These are phyloP conservation scores for Coffea humblotiana DNA, from an alignment of 305 asterid genomes.

Conservation along the genomic window DNA sequence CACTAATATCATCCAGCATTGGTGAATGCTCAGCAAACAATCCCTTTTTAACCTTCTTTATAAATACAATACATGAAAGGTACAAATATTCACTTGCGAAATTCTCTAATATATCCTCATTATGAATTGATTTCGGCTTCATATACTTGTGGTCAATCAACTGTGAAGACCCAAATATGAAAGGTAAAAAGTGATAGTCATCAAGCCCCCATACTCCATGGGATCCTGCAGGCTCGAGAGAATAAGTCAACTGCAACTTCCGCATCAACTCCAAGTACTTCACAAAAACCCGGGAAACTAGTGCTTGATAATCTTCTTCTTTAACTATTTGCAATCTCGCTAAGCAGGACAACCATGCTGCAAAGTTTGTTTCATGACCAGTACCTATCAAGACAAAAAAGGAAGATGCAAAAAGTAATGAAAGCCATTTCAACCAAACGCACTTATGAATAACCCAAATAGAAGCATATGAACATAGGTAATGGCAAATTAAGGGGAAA, in stretches of 20 bases:
- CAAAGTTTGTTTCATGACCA: slow-evolving; percentile 89
- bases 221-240: slow-evolving; percentile 90
- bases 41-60: slow-evolving; percentile 90
- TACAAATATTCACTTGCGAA: slow-evolving; percentile 74
- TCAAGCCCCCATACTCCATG: slow-evolving; percentile 98
- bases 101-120: slow-evolving; percentile 80
- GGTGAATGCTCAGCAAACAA: slow-evolving; percentile 92
- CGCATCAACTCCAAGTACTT: slow-evolving; percentile 87
- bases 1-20: slow-evolving; percentile 91
- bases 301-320: slow-evolving; percentile 82
- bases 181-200: slow-evolving; percentile 88
- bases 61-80: slow-evolving; percentile 67
- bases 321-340: slow-evolving; percentile 64
- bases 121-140: slow-evolving; percentile 93
- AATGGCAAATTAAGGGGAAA: background rate
- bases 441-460: background rate
- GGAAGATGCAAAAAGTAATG: background rate
- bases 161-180: slow-evolving; percentile 84
- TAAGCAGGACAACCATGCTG: slow-evolving; percentile 84
- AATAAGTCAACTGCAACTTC: slow-evolving; percentile 68
- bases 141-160: slow-evolving; percentile 87
- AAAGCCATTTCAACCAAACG: background rate
- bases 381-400: slow-evolving; percentile 49
- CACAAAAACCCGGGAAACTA: slow-evolving; percentile 64
- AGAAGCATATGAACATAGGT: background rate